Conservation (phyloP, 2,329 filamentous ascomycete genomes). For the Ascocoryne sarcoides region DNA sequence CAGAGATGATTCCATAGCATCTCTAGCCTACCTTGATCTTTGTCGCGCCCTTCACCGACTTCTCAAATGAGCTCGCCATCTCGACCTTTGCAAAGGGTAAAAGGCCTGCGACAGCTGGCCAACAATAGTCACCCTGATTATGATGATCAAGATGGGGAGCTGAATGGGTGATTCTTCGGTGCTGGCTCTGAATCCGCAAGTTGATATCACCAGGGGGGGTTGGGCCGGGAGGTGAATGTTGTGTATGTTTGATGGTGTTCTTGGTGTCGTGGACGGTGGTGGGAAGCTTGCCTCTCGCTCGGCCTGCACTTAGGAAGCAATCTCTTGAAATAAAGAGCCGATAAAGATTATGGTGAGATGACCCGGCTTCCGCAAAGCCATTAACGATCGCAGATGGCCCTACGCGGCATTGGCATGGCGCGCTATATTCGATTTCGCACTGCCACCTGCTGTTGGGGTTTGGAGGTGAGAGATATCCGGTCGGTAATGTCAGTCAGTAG, state of each 20-base stretch:
- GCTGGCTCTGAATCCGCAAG: neutral
- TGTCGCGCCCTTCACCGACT: constrained; percentile 96
- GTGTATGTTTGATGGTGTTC: neutral
- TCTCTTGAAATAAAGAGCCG: constrained; percentile 15
- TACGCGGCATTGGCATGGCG: constrained; percentile 4
- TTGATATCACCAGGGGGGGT: neutral
- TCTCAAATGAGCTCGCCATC: constrained; percentile 91
- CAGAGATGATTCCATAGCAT: neutral
- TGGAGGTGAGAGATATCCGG: no score
- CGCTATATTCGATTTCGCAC: no score
- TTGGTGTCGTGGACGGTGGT: constrained; percentile 1
- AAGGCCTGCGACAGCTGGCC: constrained; percentile 17
- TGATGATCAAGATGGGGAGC: neutral
- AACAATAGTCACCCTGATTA: neutral
- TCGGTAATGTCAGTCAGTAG: no score
- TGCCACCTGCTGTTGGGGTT: no score
- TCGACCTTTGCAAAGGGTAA: constrained; percentile 9
- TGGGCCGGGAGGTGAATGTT: constrained; percentile 1
- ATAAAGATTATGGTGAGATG: constrained; percentile 3
- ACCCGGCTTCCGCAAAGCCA: neutral
- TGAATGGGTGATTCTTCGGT: neutral
- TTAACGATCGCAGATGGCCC: constrained; percentile 2
- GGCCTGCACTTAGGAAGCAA: constrained; percentile 6
- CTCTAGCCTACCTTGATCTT: constrained; percentile 73
- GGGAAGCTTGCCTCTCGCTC: constrained; percentile 5